Base-by-base conservation (phyloP, 1,284 basidiomycete genomes). In the Melampsora americana region DNA sequence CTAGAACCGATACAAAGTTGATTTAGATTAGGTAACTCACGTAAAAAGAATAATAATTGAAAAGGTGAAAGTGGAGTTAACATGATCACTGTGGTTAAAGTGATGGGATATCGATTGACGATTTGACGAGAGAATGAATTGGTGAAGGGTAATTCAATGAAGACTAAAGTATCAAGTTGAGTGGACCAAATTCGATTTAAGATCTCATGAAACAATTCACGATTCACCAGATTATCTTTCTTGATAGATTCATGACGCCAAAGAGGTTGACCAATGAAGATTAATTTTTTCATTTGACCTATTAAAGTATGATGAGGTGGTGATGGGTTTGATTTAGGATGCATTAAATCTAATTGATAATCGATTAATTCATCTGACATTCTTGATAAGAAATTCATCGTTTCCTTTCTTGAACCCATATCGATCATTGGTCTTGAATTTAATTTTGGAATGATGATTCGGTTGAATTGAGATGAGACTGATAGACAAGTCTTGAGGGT, bases 11-110 rank as follows among this genome's bases (percentile, higher is more conserved):
- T 75, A 30, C 72, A 75, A 35, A 75, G 72, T 48, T 75, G 72
- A 6, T 14, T 39, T 42, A 75, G 44, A 20, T 20, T 67, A 26
- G 72, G 72, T 1, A 75, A 65, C n/a, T 75, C 56, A 11, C 72
- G 50, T 4, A 75, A 65, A 18, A 60, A n/a, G 26, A 75, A 68
- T 16, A 75, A 53, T 28, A 75, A n/a, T 16, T 75, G 50, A 42
- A 75, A 75, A n/a, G 65, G 72, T 32, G 72, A 60, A 53, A 75
- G 72, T 60, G 72, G 72, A 11, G 72, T 75, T 32, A 75, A 65
- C 18, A 75, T 30, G 42, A 75, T 75, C 12, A 75, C 64, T 0
- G 72, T 75, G 0, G 65, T 46, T 11, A 75, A 65, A 7, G 20
- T 67, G 18, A 48, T 4, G 30, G 72, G 72, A 44, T 75, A 75